These are phyloP conservation scores for Suillus decipiens DNA, from an alignment of 768 basidiomycete species.

Conservation along the genomic window DNA sequence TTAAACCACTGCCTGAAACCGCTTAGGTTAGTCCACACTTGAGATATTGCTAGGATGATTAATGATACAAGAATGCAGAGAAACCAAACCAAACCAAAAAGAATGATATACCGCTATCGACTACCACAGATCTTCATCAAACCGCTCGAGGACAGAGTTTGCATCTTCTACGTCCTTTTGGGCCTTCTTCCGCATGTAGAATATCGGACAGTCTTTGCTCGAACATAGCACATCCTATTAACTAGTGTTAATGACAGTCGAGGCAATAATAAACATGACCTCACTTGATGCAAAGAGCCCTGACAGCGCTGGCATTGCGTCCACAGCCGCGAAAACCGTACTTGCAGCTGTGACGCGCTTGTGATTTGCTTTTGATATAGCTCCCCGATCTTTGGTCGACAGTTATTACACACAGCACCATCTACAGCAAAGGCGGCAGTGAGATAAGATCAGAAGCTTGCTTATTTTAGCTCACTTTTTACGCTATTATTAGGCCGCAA, in stretches of 20 bases:
- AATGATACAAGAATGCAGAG: background rate
- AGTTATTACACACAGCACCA: slow-evolving; percentile 94
- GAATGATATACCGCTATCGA: background rate
- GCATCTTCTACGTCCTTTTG: slow-evolving; percentile 97
- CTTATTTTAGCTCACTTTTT: slow-evolving; percentile 45
- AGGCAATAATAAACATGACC: slow-evolving; percentile 10
- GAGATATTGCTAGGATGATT: background rate
- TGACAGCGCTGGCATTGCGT: slow-evolving; percentile 99
- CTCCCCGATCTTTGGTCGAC: slow-evolving; percentile 81
- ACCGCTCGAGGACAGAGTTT: slow-evolving; percentile 76
- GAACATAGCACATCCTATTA: slow-evolving; percentile 91
- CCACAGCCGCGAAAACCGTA: slow-evolving; percentile 93
- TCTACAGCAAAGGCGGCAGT: slow-evolving; percentile 44
- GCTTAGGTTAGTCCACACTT: background rate
- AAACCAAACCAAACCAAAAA: slow-evolving; percentile 1
- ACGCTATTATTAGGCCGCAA: slow-evolving; percentile 76
- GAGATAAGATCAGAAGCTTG: background rate
- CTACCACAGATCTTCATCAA: slow-evolving; percentile 76
- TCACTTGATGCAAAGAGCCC: slow-evolving; percentile 92
- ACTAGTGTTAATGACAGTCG: background rate
- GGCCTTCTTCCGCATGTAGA: slow-evolving; percentile 97
- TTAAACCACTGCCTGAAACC: background rate
- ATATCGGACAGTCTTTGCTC: slow-evolving; percentile 97
- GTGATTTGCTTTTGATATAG: slow-evolving; percentile 89
- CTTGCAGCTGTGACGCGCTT: slow-evolving; percentile 76